Conservation (phyloP, 805 yeast genomes). For the Metschnikowia proteae region DNA sequence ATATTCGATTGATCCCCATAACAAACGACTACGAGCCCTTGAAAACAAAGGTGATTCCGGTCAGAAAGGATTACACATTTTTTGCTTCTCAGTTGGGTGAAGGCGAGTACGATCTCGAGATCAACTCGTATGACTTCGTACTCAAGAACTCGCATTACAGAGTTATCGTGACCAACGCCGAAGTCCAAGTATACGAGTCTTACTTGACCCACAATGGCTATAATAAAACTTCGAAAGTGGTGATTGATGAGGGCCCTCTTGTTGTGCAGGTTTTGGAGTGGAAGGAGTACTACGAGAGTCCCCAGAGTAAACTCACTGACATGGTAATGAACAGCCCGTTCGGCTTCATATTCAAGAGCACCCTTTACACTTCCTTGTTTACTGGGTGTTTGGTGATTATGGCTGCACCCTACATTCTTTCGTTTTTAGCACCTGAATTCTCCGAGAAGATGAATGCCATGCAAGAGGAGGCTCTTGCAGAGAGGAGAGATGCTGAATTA, state of each 20-base stretch:
- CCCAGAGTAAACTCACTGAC: conserved; percentile 27
- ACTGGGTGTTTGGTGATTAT: conserved; percentile 25
- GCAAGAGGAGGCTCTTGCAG: conserved; percentile 6
- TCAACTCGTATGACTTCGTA: conserved; percentile 36
- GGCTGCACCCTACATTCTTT: conserved; percentile 30
- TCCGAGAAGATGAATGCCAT: conserved; percentile 30
- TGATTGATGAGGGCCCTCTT: conserved; percentile 20
- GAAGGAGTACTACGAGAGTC: conserved; percentile 34
- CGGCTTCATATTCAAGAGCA: conserved; percentile 38
- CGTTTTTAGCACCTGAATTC: conserved; percentile 34
- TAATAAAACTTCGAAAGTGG: conserved; percentile 19
- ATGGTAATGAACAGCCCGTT: conserved; percentile 39
- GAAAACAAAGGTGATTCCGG: conserved; percentile 9
- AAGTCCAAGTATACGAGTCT: conserved; percentile 24
- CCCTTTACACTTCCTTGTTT: conserved; percentile 33
- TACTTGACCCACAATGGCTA: conserved; percentile 14
- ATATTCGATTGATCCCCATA: conserved; percentile 20
- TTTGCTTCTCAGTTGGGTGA: conserved; percentile 18
- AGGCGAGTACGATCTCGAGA: conserved; percentile 34
- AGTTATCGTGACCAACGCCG: conserved; percentile 22
- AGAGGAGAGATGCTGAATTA: background rate
- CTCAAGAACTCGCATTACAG: conserved; percentile 25
- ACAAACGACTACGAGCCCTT: background rate
- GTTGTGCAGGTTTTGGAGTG: conserved; percentile 17
- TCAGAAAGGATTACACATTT: conserved; percentile 27